These are phyloP conservation scores for Herpetomonas samuelpessoai DNA, from an alignment of 208 protist species.

Conservation along the genomic window DNA sequence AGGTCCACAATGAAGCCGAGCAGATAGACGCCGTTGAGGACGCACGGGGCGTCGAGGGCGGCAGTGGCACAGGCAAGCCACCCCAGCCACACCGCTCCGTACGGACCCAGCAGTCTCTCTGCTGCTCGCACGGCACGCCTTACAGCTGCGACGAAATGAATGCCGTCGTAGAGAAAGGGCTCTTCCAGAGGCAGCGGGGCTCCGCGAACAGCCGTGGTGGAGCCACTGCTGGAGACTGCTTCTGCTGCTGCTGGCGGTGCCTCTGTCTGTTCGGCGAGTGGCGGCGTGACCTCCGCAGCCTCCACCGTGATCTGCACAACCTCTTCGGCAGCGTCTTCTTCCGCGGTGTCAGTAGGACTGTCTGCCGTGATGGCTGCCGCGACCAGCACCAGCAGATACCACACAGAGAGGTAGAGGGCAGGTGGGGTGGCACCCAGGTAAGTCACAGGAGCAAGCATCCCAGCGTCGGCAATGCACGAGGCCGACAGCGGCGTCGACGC, in stretches of 20 bases:
- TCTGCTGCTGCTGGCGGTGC: background rate
- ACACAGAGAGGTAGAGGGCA: background rate
- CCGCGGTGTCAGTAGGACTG: background rate
- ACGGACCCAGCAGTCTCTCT: background rate
- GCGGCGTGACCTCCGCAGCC: no score
- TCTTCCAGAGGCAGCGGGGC: background rate
- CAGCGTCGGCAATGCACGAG: background rate
- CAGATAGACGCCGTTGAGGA: slow-evolving; percentile 1
- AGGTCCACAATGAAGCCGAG: background rate
- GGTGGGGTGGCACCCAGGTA: background rate
- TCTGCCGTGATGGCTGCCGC: background rate
- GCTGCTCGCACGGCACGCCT: background rate
- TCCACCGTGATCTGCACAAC: background rate
- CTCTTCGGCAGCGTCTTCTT: background rate
- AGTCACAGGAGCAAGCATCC: background rate
- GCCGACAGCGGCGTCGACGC: background rate
- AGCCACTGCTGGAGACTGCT: no score
- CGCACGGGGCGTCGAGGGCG: background rate
- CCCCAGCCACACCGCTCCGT: background rate
- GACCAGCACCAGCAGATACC: background rate
- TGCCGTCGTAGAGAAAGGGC: background rate
- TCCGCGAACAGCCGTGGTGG: background rate
- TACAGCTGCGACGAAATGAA: background rate
- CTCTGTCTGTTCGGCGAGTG: background rate
- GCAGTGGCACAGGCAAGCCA: background rate